These are phyloP conservation scores for Chamaenerion angustifolium DNA, from an alignment of 345 rosid species.

Conservation along the genomic window DNA sequence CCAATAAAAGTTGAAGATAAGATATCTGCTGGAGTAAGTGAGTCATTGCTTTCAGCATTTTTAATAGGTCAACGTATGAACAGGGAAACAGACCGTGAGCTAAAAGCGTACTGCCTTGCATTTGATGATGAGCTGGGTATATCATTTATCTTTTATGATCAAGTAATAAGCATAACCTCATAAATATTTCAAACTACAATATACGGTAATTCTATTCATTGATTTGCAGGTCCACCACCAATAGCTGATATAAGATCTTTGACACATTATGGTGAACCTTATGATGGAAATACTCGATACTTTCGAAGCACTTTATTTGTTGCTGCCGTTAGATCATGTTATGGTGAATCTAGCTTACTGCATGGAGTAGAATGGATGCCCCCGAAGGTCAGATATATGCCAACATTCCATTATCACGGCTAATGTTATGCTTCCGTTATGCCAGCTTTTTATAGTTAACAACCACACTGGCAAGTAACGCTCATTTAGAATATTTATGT, in stretches of 20 bases:
- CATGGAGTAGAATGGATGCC: slow-evolving; percentile 99
- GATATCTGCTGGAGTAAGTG: slow-evolving; percentile 47
- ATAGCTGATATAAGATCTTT: slow-evolving; percentile 86
- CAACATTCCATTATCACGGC: neutral
- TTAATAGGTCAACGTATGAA: slow-evolving; percentile 96
- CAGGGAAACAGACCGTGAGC: slow-evolving; percentile 86
- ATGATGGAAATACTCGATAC: slow-evolving; percentile 91
- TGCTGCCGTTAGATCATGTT: slow-evolving; percentile 91
- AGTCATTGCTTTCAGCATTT: slow-evolving; percentile 85
- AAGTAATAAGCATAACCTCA: slow-evolving; percentile 3
- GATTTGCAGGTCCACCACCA: slow-evolving; percentile 51
- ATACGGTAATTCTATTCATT: slow-evolving; percentile 8
- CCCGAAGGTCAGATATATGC: slow-evolving; percentile 45
- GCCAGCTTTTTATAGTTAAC: neutral
- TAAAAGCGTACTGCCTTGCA: slow-evolving; percentile 94
- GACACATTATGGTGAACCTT: slow-evolving; percentile 98
- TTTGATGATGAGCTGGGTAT: slow-evolving; percentile 92
- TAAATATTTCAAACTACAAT: neutral
- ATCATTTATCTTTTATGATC: slow-evolving; percentile 5
- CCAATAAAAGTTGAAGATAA: slow-evolving; percentile 42
- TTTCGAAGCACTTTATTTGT: slow-evolving; percentile 81
- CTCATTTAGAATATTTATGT: neutral
- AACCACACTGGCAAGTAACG: neutral
- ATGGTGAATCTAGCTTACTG: slow-evolving; percentile 84
- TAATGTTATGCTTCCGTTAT: neutral